Percentiles rank a stretch among this genome's conserved stretches.
phyloP scores from a whole-genome alignment of 108 stramenopile species.

The Stephanodiscus minutulus region DNA sequence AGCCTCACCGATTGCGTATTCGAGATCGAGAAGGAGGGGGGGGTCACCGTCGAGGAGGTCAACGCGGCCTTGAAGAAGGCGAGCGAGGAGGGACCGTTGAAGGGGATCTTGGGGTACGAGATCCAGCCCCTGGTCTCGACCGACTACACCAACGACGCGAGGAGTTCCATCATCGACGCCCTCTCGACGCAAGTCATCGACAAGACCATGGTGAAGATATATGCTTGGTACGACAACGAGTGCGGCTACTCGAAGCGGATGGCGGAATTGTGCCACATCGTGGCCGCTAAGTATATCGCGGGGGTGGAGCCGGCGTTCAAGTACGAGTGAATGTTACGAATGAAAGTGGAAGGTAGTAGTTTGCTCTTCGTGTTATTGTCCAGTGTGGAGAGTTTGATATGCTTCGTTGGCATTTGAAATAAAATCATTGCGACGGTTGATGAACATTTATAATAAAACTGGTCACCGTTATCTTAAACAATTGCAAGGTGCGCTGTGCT shows the following conservation, averaged over 20 bases:
- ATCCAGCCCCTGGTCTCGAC: conserved; percentile 85
- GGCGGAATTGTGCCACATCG: conserved; percentile 83
- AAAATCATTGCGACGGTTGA: too few species aligned
- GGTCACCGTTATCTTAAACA: too few species aligned
- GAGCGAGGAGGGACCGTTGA: conserved; percentile 74
- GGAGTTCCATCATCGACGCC: conserved; percentile 88
- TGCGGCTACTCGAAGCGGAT: conserved; percentile 93
- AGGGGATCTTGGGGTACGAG: conserved; percentile 91
- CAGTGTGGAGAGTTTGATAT: too few species aligned
- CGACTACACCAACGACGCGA: conserved; percentile 91
- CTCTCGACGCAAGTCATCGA: conserved; percentile 93
- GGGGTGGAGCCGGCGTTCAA: conserved; percentile 66
- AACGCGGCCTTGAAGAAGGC: conserved; percentile 86
- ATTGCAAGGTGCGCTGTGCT: too few species aligned
- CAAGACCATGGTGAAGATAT: conserved; percentile 90
- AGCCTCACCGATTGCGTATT: conserved; percentile 89
- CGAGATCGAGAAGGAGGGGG: conserved; percentile 65
- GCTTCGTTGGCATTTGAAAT: too few species aligned
- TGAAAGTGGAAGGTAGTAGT: not conserved
- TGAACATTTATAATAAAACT: too few species aligned
- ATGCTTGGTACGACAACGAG: conserved; percentile 95
- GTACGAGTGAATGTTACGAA: conserved; percentile 49
- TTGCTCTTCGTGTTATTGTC: not conserved
- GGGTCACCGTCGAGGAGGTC: conserved; percentile 80
- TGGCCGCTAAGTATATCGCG: conserved; percentile 74